Conservation (phyloP, 2,329 filamentous ascomycete genomes). For the Macrophomina tecta region DNA sequence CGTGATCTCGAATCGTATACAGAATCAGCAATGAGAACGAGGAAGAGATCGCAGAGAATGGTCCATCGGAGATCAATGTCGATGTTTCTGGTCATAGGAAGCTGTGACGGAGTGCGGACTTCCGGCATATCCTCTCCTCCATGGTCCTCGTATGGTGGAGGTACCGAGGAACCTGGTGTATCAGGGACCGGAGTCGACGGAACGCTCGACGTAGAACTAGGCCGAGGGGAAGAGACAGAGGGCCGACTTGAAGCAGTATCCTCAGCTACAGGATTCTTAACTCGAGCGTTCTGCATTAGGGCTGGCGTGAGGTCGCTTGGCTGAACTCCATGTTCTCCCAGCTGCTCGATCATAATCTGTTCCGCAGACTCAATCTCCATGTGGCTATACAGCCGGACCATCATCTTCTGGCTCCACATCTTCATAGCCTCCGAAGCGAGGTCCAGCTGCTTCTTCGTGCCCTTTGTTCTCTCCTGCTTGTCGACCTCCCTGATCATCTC, state of each 20-base stretch:
- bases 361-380: conserved; percentile 94
- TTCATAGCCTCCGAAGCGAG: conserved; percentile 77
- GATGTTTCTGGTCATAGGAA: conserved; percentile 81
- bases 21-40: conserved; percentile 95
- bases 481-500: conserved; percentile 76
- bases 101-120: conserved; percentile 80
- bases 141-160: conserved; percentile 64
- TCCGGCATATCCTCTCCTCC: conserved; percentile 75
- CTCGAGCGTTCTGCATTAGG: conserved; percentile 88
- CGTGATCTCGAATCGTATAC: conserved; percentile 90
- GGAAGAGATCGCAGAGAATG: conserved; percentile 91
- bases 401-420: conserved; percentile 99
- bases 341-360: conserved; percentile 98
- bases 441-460: conserved; percentile 73
- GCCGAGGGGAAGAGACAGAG: conserved; percentile 42
- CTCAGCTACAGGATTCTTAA: conserved; percentile 87
- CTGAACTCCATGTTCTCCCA: conserved; percentile 88
- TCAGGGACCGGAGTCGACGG: conserved; percentile 15
- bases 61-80: conserved; percentile 98
- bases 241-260: conserved; percentile 43
- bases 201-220: conserved; percentile 31
- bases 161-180: conserved; percentile 42
- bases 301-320: conserved; percentile 82
- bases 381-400: conserved; percentile 90
- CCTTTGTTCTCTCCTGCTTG: conserved; percentile 65